These are phyloP conservation scores for Iberis pinnata DNA, from an alignment of 345 rosid genomes.

Conservation along the genomic window DNA sequence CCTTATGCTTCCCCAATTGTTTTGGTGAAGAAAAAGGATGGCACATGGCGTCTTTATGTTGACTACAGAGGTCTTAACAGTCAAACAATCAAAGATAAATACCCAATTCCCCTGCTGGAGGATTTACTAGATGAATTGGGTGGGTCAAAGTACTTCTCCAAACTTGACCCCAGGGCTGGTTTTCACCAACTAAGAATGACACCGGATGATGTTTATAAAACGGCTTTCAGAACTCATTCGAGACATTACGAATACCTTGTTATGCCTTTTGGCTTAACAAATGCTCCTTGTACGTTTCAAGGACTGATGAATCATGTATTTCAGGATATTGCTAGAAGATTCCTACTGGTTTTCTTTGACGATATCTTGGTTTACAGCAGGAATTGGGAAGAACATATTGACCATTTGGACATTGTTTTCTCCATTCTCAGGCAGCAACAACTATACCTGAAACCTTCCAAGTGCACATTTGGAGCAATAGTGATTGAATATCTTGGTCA, in stretches of 20 bases:
- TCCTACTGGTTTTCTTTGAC: not conserved
- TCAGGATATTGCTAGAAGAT: not conserved
- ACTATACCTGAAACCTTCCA: not conserved
- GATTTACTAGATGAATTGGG: too few relatives aligned
- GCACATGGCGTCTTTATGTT: not conserved
- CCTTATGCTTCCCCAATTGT: not conserved
- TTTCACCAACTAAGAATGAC: not conserved
- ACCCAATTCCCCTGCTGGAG: not conserved
- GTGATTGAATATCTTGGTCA: not conserved
- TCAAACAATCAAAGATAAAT: not conserved
- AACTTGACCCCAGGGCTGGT: not conserved
- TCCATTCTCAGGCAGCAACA: not conserved
- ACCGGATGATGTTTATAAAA: not conserved
- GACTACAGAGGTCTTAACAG: not conserved
- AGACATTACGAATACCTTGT: not conserved
- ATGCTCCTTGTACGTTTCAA: not conserved
- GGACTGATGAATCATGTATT: not conserved
- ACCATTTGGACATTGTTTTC: not conserved
- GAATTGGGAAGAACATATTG: not conserved
- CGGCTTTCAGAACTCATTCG: not conserved
- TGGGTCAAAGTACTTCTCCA: not conserved
- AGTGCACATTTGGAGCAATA: not conserved
- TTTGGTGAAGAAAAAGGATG: not conserved
- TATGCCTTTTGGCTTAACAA: not conserved
- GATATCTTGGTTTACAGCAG: not conserved